Evolutionary conservation across 768 basidiomycete species (phyloP).

Genomic region (Agrocybe chaxingu): DNA sequence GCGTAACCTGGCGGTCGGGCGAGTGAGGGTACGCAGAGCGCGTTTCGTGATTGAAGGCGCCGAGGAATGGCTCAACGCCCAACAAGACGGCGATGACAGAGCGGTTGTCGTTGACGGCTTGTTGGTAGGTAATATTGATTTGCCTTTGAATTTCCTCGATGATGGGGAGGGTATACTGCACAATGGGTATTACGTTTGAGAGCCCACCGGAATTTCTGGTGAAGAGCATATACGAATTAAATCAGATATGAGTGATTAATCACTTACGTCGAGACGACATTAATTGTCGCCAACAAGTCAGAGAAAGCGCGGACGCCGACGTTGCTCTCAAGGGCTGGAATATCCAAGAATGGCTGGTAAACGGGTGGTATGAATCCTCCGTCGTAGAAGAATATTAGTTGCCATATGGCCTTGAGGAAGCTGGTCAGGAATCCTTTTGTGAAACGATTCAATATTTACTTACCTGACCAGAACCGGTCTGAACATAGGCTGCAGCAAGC

Average conservation of each 20-base stretch:
- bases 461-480: background rate
- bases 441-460: background rate
- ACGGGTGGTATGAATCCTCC: background rate
- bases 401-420: background rate
- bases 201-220: background rate
- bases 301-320: slow-evolving; percentile 3
- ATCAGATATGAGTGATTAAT: background rate
- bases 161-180: slow-evolving; percentile 5
- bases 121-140: slow-evolving; percentile 1
- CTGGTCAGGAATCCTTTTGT: background rate
- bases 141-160: slow-evolving; percentile 1
- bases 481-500: slow-evolving; percentile 1
- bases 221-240: background rate
- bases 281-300: slow-evolving; percentile 2
- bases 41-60: slow-evolving; percentile 6
- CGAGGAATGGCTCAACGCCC: slow-evolving; percentile 36
- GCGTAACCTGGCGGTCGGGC: slow-evolving; percentile 1
- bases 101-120: slow-evolving; percentile 22
- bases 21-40: slow-evolving; percentile 12
- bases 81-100: slow-evolving; percentile 23
- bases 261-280: slow-evolving; percentile 2
- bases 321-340: background rate
- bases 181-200: slow-evolving; percentile 1
- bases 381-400: slow-evolving; percentile 5
- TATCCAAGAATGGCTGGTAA: slow-evolving; percentile 7